Evolutionary conservation across 2,329 filamentous ascomycete species (phyloP).

Genomic region (Cercospora sojina): DNA sequence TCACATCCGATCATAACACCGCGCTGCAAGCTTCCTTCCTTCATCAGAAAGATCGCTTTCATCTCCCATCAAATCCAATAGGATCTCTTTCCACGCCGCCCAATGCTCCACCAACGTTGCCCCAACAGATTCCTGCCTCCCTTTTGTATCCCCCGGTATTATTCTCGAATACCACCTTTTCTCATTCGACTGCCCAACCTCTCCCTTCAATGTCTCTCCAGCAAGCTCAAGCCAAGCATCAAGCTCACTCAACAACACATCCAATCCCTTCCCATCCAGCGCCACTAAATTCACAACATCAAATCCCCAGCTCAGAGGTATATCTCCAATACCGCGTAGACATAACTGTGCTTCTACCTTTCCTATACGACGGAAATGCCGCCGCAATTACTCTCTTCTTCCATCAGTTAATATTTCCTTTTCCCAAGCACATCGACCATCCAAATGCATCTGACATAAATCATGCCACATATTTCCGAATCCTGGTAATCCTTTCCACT

Average conservation of each 20-base stretch:
- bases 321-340: background rate
- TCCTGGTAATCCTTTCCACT: background rate
- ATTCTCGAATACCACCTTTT: background rate
- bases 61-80: background rate
- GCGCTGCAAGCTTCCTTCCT: background rate
- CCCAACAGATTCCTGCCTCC: background rate
- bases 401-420: background rate
- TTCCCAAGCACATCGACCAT: background rate
- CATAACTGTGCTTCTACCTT: background rate
- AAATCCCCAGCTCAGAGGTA: background rate
- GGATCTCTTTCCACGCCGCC: background rate
- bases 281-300: background rate
- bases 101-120: background rate
- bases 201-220: background rate
- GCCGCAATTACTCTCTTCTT: background rate
- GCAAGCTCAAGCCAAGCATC: background rate
- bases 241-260: background rate
- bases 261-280: background rate
- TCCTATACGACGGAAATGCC: background rate
- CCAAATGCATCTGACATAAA: background rate
- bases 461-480: conserved; percentile 1
- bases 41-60: background rate
- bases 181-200: background rate
- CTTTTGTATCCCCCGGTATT: background rate
- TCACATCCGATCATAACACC: background rate